Conservation (phyloP, 371 early-diverging fungal species). For the Fennellomyces sp. region DNA sequence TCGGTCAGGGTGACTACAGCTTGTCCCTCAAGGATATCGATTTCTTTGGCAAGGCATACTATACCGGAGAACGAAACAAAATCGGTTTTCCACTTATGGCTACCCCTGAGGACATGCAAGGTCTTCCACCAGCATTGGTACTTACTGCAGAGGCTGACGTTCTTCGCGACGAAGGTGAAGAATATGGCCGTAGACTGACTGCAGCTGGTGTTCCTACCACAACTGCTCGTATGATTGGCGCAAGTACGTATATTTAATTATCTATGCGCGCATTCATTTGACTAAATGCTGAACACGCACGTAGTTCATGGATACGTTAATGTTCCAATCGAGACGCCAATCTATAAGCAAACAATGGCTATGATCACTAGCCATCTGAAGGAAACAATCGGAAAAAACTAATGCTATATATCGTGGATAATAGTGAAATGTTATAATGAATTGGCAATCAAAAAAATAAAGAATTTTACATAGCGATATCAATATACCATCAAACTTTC, state of each 20-base stretch:
- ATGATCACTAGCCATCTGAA: constrained; percentile 3
- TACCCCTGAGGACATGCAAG: constrained; percentile 16
- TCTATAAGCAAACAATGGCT: constrained; percentile 10
- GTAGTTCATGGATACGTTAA: constrained; percentile 16
- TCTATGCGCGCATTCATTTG: no score
- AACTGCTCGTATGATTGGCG: constrained; percentile 14
- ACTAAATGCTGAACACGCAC: no score
- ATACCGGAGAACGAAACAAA: neutral
- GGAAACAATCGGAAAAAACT: neutral
- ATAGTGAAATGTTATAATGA: no score
- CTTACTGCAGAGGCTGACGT: constrained; percentile 22
- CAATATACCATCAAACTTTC: no score
- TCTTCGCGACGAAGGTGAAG: constrained; percentile 24
- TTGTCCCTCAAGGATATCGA: neutral
- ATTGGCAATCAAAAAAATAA: no score
- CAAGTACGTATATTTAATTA: constrained; percentile 4
- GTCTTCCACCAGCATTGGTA: constrained; percentile 20
- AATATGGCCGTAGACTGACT: constrained; percentile 14
- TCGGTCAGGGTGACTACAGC: constrained; percentile 14
- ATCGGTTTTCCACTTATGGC: constrained; percentile 10
- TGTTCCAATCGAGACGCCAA: constrained; percentile 8
- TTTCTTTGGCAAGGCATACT: constrained; percentile 3
- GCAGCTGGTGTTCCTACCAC: constrained; percentile 17
- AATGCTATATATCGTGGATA: no score
- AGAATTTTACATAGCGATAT: no score